These are phyloP conservation scores for thale cress (Arabidopsis thaliana) DNA, from an alignment of 345 rosid genomes.

Conservation along the genomic window TAIR10.1 NC_003075.7:12645001-12645500, in stretches of 20 bases:
- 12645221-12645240: constrained; percentile 58
- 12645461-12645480: not conserved
- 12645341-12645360: too few relatives aligned
- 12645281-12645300: constrained; percentile 46
- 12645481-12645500: not conserved
- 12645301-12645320: constrained; percentile 25
- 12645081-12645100: constrained; percentile 17
- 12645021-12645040: constrained; percentile 83
- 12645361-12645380: too few relatives aligned
- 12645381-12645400: too few relatives aligned
- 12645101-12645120: not conserved
- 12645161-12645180: constrained; percentile 75
- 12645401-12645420: too few relatives aligned
- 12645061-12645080: constrained; percentile 45
- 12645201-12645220: constrained; percentile 72
- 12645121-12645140: not conserved
- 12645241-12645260: constrained; percentile 68
- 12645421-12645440: too few relatives aligned
- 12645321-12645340: not conserved
- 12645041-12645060: constrained; percentile 70
- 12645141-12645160: constrained; percentile 68
- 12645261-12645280: constrained; percentile 59
- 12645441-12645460: too few relatives aligned
- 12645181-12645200: constrained; percentile 79
- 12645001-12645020: constrained; percentile 69